Conservation (phyloP, 2,329 filamentous ascomycete species). For the Clonostachys sp. region DNA sequence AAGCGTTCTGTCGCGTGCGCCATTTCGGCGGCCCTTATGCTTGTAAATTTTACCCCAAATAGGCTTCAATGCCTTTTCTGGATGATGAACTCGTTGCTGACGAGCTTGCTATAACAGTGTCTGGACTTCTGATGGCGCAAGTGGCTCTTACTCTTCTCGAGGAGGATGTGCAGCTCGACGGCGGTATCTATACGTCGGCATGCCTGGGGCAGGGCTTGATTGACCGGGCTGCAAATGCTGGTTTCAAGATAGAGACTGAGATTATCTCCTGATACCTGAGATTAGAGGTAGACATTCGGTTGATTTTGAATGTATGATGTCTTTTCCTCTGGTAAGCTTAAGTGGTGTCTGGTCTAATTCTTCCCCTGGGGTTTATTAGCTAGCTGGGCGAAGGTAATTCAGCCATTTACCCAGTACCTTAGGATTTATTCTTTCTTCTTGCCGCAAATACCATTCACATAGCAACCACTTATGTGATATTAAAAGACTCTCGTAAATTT, state of each 20-base stretch:
- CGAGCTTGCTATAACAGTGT: constrained; percentile 41
- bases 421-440: no score
- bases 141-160: constrained; percentile 62
- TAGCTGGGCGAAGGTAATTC: no score
- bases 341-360: no score
- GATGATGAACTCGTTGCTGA: not conserved
- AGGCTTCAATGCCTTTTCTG: constrained; percentile 23
- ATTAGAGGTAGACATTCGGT: no score
- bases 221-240: constrained; percentile 54
- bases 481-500: no score
- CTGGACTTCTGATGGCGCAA: constrained; percentile 58
- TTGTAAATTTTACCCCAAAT: constrained; percentile 63
- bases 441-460: no score
- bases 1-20: constrained; percentile 37
- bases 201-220: constrained; percentile 64
- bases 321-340: no score
- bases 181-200: constrained; percentile 69
- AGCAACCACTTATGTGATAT: no score
- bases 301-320: no score
- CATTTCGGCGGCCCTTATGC: constrained; percentile 38
- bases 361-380: no score
- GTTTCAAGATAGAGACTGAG: constrained; percentile 52
- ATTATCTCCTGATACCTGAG: no score
- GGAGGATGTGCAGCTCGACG: constrained; percentile 46
- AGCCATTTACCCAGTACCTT: no score